Evolutionary conservation across 169 alveolate species (phyloP), one percentile per base, ranked within the genome.

Genomic region (Sarcocystis neurona): DNA sequence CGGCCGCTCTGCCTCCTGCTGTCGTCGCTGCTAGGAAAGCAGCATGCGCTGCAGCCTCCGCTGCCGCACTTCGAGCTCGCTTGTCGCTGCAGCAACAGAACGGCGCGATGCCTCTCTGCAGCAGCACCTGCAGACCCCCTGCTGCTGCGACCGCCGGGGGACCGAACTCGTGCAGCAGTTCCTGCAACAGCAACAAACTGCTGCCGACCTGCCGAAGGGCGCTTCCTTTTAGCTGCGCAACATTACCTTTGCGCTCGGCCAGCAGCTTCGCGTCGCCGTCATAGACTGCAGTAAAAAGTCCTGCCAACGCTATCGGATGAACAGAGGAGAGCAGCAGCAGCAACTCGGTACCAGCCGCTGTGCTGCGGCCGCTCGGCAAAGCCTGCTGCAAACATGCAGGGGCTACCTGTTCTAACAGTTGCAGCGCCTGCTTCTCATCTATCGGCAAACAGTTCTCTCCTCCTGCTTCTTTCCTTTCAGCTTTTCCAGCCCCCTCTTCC

Each of bases 1-100:
- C 89, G 23, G 89, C 79, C 48, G 60, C 89, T 2, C 80, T 2
- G 58, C 43, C 87, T 20, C 87, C 87, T 3, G 87, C 87, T 32
- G 79, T 47, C 32, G 79, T 66, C 18, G 68, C 63, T 27, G 89
- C 63, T 15, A 87, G 50, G 78, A 66, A 60, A 18, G 77, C 82
- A 3, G 91, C 91, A 10, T 84, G 63, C 39, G 91, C 91, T 5
- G 91, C 87, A 0, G 47, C 41, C n/a, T 80, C 44, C 15, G 91
- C 48, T 10, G 58, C 46, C 23, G 82, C 87, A 5, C 63, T 66
- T 46, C 91, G 78, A 23, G 60, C 87, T 30, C 75, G 43, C 80
- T 87, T 87, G 82, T 87, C 91, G 87, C 91, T 87, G 60, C 85
- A 75, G 39, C 87, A 68, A 75, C 87, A 84, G 34, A 87, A 77